These are phyloP conservation scores for Fistulinella prunicolor DNA, from an alignment of 768 basidiomycete genomes.

Conservation along the genomic window DNA sequence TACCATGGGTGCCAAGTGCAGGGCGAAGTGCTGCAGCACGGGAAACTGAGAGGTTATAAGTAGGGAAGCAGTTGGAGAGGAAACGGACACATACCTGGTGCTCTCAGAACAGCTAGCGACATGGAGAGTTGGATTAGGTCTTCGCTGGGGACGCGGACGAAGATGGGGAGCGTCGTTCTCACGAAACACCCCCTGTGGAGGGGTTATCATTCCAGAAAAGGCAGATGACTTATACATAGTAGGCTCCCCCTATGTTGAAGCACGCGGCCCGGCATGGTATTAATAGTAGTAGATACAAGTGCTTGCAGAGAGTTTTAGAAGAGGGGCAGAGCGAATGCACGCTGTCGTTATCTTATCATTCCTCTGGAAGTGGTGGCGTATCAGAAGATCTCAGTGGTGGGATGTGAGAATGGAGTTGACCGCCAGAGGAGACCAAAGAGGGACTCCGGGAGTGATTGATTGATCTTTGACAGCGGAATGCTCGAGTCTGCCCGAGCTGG, in stretches of 20 bases:
- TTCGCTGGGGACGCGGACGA: not conserved
- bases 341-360: too few species aligned
- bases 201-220: constrained; percentile 1
- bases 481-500: not conserved
- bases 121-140: constrained; percentile 17
- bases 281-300: too few species aligned
- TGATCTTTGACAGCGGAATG: not conserved
- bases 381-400: too few species aligned
- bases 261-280: too few species aligned
- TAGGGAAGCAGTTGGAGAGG: constrained; percentile 35
- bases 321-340: too few species aligned
- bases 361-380: not conserved
- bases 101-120: constrained; percentile 44
- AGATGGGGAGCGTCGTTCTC: constrained; percentile 1
- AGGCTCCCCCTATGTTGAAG: too few species aligned
- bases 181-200: constrained; percentile 14
- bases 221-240: too few species aligned
- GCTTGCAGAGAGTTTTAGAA: too few species aligned
- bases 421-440: not conserved
- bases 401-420: not conserved
- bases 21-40: constrained; percentile 47
- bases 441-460: too few species aligned
- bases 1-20: constrained; percentile 43
- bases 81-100: constrained; percentile 29
- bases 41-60: not conserved